phyloP scores from a whole-genome alignment of 495 filamentous ascomycete species.

The Cladorrhinum samala region DNA sequence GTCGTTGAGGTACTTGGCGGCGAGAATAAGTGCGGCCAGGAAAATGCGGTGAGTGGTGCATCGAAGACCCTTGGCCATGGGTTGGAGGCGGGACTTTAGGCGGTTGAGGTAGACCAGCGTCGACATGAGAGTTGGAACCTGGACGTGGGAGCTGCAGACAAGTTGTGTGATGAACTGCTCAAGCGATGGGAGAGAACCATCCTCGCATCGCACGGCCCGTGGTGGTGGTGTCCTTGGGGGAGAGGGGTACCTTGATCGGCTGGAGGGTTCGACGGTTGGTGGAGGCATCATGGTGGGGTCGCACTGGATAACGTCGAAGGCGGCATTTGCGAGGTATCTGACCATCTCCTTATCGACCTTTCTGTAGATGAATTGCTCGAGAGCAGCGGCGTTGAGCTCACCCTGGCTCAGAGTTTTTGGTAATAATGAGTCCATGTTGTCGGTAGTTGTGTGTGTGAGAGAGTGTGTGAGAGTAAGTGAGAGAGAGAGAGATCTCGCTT shows the following conservation, averaged over 20 bases:
- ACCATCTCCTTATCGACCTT: slow-evolving; percentile 84
- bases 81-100: slow-evolving; percentile 74
- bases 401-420: slow-evolving; percentile 27
- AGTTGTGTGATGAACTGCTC: slow-evolving; percentile 87
- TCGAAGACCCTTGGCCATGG: slow-evolving; percentile 92
- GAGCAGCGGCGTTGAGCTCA: slow-evolving; percentile 68
- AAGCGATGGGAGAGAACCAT: slow-evolving; percentile 60
- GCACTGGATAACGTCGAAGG: slow-evolving; percentile 84
- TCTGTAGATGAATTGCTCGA: slow-evolving; percentile 81
- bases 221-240: slow-evolving; percentile 60
- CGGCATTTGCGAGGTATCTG: slow-evolving; percentile 72
- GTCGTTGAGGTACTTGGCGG: slow-evolving; percentile 97
- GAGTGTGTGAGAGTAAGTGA: slow-evolving; percentile 14
- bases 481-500: too few relatives aligned
- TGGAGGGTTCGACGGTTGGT: slow-evolving; percentile 14
- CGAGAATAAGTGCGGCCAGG: slow-evolving; percentile 80
- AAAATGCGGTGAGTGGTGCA: slow-evolving; percentile 99
- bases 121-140: slow-evolving; percentile 95
- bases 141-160: slow-evolving; percentile 88
- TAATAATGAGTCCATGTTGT: slow-evolving; percentile 34
- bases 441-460: slow-evolving; percentile 17
- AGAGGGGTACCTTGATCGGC: slow-evolving; percentile 45
- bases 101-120: slow-evolving; percentile 87
- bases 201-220: slow-evolving; percentile 40
- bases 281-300: slow-evolving; percentile 52